Conservation (phyloP, 352 stramenopile species). For the Pythium myriotylum region DNA sequence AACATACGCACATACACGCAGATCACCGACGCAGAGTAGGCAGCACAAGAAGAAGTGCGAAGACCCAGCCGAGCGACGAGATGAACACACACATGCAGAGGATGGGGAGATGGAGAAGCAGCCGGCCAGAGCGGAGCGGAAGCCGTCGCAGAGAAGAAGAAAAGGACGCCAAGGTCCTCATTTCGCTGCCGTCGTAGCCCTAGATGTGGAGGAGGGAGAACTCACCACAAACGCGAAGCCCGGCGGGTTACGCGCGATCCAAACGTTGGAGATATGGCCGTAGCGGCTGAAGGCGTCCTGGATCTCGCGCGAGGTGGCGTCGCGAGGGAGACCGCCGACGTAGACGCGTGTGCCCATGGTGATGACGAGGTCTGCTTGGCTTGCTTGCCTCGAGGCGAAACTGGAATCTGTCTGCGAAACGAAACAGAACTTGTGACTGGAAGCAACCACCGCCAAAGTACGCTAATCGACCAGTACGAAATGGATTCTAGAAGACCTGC, state of each 20-base stretch:
- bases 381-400: constrained; percentile 17
- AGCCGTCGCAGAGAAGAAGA: constrained; percentile 12
- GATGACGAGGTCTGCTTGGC: not conserved
- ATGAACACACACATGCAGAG: constrained; percentile 15
- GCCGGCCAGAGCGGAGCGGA: constrained; percentile 5
- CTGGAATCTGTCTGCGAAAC: constrained; percentile 18
- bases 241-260: constrained; percentile 85
- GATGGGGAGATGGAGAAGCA: constrained; percentile 12
- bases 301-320: constrained; percentile 80
- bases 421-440: constrained; percentile 12
- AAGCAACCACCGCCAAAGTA: constrained; percentile 7
- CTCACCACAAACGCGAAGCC: constrained; percentile 91
- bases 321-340: constrained; percentile 77
- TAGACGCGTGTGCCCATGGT: constrained; percentile 85
- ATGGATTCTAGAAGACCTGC: not conserved
- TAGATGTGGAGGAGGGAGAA: constrained; percentile 32
- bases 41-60: not conserved
- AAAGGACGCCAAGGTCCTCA: constrained; percentile 7
- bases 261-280: constrained; percentile 86
- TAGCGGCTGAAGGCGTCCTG: constrained; percentile 85
- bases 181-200: constrained; percentile 22
- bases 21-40: not conserved
- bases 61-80: constrained; percentile 6
- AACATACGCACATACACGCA: constrained; percentile 7
- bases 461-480: constrained; percentile 10